A percentile compares a stretch with the other conserved stretches of the same genome.
Conservation (phyloP, 1,284 basidiomycete genomes). For the Phellopilus nigrolimitatus region DNA sequence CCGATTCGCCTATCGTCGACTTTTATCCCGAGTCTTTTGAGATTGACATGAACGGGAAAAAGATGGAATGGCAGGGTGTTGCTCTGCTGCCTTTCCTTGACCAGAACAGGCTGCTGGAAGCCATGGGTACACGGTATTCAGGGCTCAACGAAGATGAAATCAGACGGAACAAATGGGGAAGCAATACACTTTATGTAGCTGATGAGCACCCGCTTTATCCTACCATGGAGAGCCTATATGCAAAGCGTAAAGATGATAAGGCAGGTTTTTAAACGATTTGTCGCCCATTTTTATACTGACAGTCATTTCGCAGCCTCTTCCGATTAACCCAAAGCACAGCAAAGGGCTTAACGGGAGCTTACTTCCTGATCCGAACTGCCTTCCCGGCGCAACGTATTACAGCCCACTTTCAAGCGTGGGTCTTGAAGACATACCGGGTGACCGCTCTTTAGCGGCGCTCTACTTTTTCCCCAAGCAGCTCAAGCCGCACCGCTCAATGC, state of each 20-base stretch:
- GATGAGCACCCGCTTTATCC: slow-evolving; percentile 85
- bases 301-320: slow-evolving; percentile 45
- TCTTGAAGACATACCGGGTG: slow-evolving; percentile 79
- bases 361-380: slow-evolving; percentile 80
- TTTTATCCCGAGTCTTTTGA: slow-evolving; percentile 94
- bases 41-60: slow-evolving; percentile 99
- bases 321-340: slow-evolving; percentile 67
- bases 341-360: slow-evolving; percentile 80
- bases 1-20: slow-evolving; percentile 90
- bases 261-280: slow-evolving; percentile 42
- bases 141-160: slow-evolving; percentile 80
- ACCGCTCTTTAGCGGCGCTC: slow-evolving; percentile 81
- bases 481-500: slow-evolving; percentile 78
- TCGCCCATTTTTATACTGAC: slow-evolving; percentile 19
- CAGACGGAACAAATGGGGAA: slow-evolving; percentile 82
- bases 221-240: slow-evolving; percentile 84
- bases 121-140: slow-evolving; percentile 74
- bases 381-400: slow-evolving; percentile 89
- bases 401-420: slow-evolving; percentile 59
- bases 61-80: slow-evolving; percentile 99
- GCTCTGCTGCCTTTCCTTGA: slow-evolving; percentile 97
- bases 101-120: slow-evolving; percentile 73
- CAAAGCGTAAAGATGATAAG: slow-evolving; percentile 77
- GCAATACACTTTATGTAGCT: slow-evolving; percentile 81
- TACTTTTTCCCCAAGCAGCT: slow-evolving; percentile 90